Percentiles rank a stretch among this genome's conserved stretches.
phyloP scores from a whole-genome alignment of 768 basidiomycete genomes.

The Boletus huronensis region DNA sequence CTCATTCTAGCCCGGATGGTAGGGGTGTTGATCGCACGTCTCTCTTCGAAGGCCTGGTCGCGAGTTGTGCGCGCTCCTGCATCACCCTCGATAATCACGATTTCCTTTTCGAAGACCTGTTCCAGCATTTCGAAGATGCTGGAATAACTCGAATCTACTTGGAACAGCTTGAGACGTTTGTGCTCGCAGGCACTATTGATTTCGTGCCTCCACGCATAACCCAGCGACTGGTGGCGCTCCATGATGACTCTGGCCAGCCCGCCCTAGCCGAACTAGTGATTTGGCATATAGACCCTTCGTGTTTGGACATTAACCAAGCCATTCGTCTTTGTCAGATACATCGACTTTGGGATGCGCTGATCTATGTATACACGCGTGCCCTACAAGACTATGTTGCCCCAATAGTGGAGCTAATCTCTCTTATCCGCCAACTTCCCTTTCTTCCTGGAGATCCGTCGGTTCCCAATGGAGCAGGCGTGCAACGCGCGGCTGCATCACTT shows the following conservation, averaged over 20 bases:
- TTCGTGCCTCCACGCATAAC: conserved; percentile 84
- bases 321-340: conserved; percentile 81
- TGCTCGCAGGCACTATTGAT: conserved; percentile 69
- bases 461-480: conserved; percentile 13
- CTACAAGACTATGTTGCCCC: conserved; percentile 88
- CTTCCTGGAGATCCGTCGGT: not conserved
- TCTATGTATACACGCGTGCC: conserved; percentile 90
- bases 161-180: conserved; percentile 72
- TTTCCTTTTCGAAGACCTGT: conserved; percentile 91
- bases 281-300: conserved; percentile 92
- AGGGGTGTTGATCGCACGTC: conserved; percentile 90
- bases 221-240: conserved; percentile 75
- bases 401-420: conserved; percentile 74
- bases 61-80: conserved; percentile 72
- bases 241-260: conserved; percentile 66
- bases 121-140: conserved; percentile 79
- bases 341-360: conserved; percentile 87
- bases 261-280: conserved; percentile 85
- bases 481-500: conserved; percentile 29
- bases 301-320: conserved; percentile 91
- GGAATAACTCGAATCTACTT: conserved; percentile 87
- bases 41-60: conserved; percentile 85
- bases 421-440: conserved; percentile 53
- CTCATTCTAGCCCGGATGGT: conserved; percentile 76
- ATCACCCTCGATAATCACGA: conserved; percentile 77